Base-by-base conservation (phyloP, 495 filamentous ascomycete genomes). In the Talaromyces thailandensis region DNA sequence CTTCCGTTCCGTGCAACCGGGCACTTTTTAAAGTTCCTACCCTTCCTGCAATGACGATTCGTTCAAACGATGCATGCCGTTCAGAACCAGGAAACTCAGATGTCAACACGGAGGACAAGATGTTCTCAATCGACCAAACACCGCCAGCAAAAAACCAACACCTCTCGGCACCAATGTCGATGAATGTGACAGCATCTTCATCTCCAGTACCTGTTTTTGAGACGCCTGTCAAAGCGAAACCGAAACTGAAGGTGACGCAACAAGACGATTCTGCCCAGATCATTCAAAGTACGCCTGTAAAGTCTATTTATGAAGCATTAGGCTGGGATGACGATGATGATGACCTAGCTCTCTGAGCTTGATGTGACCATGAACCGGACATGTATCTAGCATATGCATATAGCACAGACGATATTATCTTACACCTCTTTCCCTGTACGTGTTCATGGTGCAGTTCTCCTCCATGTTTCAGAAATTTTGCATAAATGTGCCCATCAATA, bases 271-370 rank as follows among this genome's bases (percentile, higher is more conserved):
- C 26, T 23, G 21, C 51, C 14, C n/a, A 55, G 26, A 11, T n/a
- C 16, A 64, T 77, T 32, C 73, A 73, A 6, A 69, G 72, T 48
- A 78, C 75, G 1, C 76, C 76, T 8, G 73, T 77, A 70, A 80
- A 72, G 72, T 76, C 67, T 18, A 88, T 96, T 53, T 95, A 89
- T 68, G 83, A 87, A 70, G 75, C 77, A 37, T 70, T 94, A 56
- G 88, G 91, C 53, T 91, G 92, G 92, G 87, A 93, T 64, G 79
- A 84, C 62, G 83, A 88, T 63, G 79, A 84, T 62, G 83, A 88
- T 63, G 79, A 84, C 60, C n/a, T 61, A 32, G 59, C 59, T 51
- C 40, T 62, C 6, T 61, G 59, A 61, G 26, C 51, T 48, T 21
- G 43, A 48, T 48, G 26, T 55, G 23, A 55, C 51, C 51, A 55